A percentile compares a stretch with the other conserved stretches of the same genome.
Conservation (phyloP, 345 rosid genomes). For the Adansonia digitata region DNA sequence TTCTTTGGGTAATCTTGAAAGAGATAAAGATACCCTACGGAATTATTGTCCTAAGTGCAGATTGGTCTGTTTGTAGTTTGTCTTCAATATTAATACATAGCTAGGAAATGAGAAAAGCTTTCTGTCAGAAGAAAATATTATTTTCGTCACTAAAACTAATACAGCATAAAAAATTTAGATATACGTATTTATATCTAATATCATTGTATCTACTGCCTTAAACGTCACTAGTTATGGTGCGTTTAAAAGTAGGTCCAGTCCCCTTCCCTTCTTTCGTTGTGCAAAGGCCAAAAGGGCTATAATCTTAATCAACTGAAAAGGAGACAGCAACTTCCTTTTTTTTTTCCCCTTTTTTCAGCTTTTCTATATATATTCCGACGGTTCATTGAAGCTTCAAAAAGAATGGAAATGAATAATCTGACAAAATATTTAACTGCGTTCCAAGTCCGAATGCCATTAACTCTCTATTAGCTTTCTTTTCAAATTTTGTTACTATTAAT, state of each 20-base stretch:
- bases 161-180: not conserved
- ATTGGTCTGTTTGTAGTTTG: not conserved
- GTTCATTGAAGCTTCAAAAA: not conserved
- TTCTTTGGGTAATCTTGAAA: not conserved
- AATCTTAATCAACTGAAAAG: not conserved
- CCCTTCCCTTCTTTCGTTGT: not conserved
- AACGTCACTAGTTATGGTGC: not conserved
- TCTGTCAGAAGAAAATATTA: not conserved
- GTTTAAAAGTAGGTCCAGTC: not conserved
- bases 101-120: not conserved
- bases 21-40: not conserved
- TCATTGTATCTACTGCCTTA: too few species aligned
- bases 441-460: not conserved
- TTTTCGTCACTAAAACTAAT: not conserved
- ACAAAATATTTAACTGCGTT: not conserved
- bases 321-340: not conserved
- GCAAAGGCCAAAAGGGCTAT: not conserved
- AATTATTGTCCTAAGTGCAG: conserved; percentile 12
- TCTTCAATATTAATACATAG: not conserved
- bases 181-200: too few species aligned
- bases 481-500: too few species aligned
- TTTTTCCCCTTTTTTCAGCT: too few species aligned
- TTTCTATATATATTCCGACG: not conserved
- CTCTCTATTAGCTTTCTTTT: too few species aligned
- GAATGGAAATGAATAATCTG: not conserved